Evolutionary conservation across 2,329 filamentous ascomycete species (phyloP).

Genomic region (Xylariaceae sp.): DNA sequence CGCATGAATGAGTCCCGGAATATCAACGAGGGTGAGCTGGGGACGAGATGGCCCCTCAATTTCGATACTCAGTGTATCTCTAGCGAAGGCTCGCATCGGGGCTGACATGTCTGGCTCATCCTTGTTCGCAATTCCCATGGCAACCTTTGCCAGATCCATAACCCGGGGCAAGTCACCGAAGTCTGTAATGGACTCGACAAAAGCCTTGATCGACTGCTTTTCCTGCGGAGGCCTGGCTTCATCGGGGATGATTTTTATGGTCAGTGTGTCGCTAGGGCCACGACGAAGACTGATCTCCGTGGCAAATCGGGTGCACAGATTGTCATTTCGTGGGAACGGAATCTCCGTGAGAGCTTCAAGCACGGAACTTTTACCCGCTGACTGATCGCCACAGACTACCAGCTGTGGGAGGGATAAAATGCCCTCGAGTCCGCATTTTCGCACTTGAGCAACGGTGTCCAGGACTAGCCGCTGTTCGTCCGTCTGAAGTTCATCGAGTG

Average conservation of each 20-base stretch:
- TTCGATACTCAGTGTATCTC: conserved; percentile 15
- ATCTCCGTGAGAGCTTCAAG: conserved; percentile 54
- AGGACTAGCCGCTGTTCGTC: conserved; percentile 8
- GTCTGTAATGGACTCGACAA: conserved; percentile 4
- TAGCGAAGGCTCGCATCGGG: conserved; percentile 1
- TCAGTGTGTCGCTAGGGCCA: conserved; percentile 18
- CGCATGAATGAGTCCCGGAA: conserved; percentile 33
- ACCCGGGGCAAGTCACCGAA: conserved; percentile 8
- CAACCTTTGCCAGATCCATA: conserved; percentile 3
- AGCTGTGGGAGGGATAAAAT: conserved; percentile 39
- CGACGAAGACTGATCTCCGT: conserved; percentile 50
- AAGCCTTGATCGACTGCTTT: conserved; percentile 3
- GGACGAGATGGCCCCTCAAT: conserved; percentile 11
- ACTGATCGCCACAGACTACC: conserved; percentile 55
- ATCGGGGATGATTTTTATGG: conserved; percentile 11
- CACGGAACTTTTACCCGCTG: conserved; percentile 54
- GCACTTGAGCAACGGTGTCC: conserved; percentile 4
- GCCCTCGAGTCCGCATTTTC: conserved; percentile 7
- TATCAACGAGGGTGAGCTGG: conserved; percentile 29
- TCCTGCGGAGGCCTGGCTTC: background rate
- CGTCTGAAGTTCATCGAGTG: conserved; percentile 7
- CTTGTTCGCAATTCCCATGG: background rate
- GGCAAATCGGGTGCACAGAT: conserved; percentile 52
- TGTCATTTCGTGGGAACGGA: conserved; percentile 49
- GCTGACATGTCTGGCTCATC: background rate